Conservation (phyloP, 495 filamentous ascomycete genomes). For the Xylaria longipes region DNA sequence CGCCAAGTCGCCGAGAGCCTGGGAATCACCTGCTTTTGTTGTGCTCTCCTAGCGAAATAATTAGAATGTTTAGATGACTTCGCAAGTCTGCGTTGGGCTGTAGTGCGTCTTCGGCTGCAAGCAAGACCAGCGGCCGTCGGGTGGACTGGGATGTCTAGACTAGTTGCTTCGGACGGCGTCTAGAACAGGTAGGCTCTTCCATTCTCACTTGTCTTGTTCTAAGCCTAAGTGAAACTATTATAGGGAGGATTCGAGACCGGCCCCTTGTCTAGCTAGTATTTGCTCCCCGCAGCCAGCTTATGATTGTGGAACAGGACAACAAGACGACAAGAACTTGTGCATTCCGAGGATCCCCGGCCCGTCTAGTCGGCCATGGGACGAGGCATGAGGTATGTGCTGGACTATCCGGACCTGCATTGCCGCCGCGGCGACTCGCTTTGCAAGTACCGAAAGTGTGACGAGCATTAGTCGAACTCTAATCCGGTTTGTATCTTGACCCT, state of each 20-base stretch:
- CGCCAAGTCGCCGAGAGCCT: constrained; percentile 27
- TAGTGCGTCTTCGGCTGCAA: not conserved
- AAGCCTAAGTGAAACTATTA: constrained; percentile 2
- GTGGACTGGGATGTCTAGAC: not conserved
- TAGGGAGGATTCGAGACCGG: not conserved
- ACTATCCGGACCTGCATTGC: constrained; percentile 40
- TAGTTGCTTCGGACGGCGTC: not conserved
- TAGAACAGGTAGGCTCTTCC: not conserved
- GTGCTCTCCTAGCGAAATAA: not conserved
- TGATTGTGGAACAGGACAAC: constrained; percentile 18
- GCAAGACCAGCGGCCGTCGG: constrained; percentile 12
- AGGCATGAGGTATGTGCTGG: constrained; percentile 7
- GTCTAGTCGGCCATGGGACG: constrained; percentile 4
- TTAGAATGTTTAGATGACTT: not conserved
- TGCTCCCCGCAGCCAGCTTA: constrained; percentile 15
- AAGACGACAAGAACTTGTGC: constrained; percentile 18
- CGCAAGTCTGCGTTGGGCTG: not conserved
- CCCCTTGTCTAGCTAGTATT: constrained; percentile 5
- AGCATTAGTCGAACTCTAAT: constrained; percentile 16
- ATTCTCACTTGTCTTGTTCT: not conserved
- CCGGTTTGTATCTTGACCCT: constrained; percentile 15
- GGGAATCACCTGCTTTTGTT: not conserved
- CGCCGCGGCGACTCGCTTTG: constrained; percentile 31
- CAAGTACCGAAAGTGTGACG: constrained; percentile 37
- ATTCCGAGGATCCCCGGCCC: not conserved